Percentiles rank a stretch among this genome's conserved stretches.
phyloP scores from a whole-genome alignment of 2,329 filamentous ascomycete species.

The Fusarium citri region DNA sequence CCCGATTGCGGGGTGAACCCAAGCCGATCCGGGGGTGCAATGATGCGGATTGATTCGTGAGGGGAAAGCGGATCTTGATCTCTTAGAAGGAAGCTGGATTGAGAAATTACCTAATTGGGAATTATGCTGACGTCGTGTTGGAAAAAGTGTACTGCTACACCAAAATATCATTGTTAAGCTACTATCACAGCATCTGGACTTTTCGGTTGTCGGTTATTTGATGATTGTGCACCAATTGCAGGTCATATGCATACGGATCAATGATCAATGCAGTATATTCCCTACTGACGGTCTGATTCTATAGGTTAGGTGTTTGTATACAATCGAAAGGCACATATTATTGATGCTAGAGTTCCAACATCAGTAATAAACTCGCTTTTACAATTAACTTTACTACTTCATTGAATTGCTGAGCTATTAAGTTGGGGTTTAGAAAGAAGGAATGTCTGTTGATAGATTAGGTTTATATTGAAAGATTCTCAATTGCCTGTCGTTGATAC shows the following conservation, averaged over 20 bases:
- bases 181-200: neutral
- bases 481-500: neutral
- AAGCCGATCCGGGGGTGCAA: constrained; percentile 31
- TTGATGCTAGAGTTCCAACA: too few species aligned
- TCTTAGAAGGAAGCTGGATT: constrained; percentile 24
- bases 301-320: neutral
- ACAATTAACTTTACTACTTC: neutral
- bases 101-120: constrained; percentile 31
- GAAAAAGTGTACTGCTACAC: neutral
- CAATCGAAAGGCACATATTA: neutral
- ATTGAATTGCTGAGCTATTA: neutral
- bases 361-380: neutral
- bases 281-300: neutral
- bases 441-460: neutral
- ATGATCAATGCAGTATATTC: neutral
- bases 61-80: constrained; percentile 37
- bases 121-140: constrained; percentile 14
- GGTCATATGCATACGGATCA: neutral
- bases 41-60: constrained; percentile 33
- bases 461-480: neutral
- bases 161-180: neutral
- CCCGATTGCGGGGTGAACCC: constrained; percentile 38
- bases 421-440: neutral
- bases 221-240: neutral
- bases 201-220: neutral